Base-by-base conservation (phyloP, 257 asterid species). In the Rauvolfia tetraphylla region DNA sequence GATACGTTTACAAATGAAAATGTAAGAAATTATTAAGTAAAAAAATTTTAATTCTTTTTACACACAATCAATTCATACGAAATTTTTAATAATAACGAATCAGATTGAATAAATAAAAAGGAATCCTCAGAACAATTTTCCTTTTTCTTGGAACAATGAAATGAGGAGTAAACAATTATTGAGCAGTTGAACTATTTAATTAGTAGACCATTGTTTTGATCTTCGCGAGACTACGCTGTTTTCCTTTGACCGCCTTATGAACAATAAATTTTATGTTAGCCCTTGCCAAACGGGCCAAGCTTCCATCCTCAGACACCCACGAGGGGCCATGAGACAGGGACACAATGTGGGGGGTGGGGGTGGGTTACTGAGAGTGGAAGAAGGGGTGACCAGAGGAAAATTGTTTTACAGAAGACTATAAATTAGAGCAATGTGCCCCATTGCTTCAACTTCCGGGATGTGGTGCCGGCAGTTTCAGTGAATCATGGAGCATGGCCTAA, bases 401-500 rank as follows among this genome's bases (percentile, higher is more conserved):
- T 61, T 58, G 33, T 25, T 34, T 18, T 74, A 49, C 33, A 23
- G 39, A 46, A 67, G 41, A 56, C 68, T 13, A 34, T 11, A n/a
- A 25, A n/a, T n/a, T n/a, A n/a, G 63, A 63, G 67, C 41, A 67
- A 75, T 31, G 59, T 56, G 59, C 80, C 75, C 75, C 70, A 62
- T 3, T 29, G 53, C 49, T 29, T 69, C 59, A 56, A 56, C 57
- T 56, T 38, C 20, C 0, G 79, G 38, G 46, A 49, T 54, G 79
- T 74, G 68, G 36, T 68, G 74, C 68, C 27, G 73, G 80, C 51
- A 57, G 14, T 68, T 31, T 69, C 14, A 31, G 69, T 76, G 75
- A 76, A 76, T 23, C 75, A 69, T 56, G n/a, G 49, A 57, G 59
- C 20, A 78, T 78, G 81, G 81, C 12, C 68, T 65, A 73, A 79